phyloP scores from a whole-genome alignment of 106 monocot species.

The Dendrobium huoshanense region DNA sequence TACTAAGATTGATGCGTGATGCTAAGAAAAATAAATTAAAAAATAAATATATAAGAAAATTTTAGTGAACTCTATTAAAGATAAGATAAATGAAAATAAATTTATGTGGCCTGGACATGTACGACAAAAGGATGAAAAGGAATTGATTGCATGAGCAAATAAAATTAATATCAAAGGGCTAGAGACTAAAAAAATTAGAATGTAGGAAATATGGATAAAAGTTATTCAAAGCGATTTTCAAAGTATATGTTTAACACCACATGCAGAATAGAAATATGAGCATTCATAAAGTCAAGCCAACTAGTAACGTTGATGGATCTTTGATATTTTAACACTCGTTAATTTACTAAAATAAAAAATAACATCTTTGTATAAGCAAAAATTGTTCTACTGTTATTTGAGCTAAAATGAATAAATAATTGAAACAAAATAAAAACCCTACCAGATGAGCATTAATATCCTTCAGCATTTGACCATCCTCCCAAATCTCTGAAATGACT shows the following conservation, averaged over 20 bases:
- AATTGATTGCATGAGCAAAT: not conserved
- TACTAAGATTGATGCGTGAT: not conserved
- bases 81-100: not conserved
- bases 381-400: not conserved
- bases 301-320: not conserved
- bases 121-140: not conserved
- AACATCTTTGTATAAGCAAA: not conserved
- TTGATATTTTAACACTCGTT: not conserved
- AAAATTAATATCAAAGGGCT: not conserved
- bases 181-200: not conserved
- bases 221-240: no score
- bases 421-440: constrained; percentile 16
- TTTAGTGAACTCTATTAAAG: not conserved
- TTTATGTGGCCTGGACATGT: not conserved
- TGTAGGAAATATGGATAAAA: no score
- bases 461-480: constrained; percentile 91
- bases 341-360: not conserved
- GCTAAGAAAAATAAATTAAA: not conserved
- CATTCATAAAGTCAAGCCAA: no score
- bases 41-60: not conserved
- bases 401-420: not conserved
- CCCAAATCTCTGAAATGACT: constrained; percentile 94
- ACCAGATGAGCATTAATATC: constrained; percentile 89
- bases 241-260: no score
- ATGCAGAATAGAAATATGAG: no score